Evolutionary conservation across 2,329 filamentous ascomycete genomes (phyloP).

Genomic region (Alternaria arborescens): DNA sequence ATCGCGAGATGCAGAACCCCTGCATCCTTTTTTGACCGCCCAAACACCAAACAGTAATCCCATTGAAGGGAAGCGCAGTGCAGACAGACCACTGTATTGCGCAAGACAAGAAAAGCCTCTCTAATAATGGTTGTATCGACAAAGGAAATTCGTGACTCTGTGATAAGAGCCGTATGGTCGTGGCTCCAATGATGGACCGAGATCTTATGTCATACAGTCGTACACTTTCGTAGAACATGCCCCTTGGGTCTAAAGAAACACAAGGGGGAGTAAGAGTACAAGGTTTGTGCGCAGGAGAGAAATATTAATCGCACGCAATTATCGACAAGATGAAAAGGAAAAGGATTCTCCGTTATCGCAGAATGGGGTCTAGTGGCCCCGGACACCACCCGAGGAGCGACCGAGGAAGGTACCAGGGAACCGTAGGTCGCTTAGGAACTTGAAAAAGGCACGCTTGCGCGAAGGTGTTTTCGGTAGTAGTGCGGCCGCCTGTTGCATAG

Average conservation of each 20-base stretch:
- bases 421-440: conserved; percentile 50
- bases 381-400: conserved; percentile 39
- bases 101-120: conserved; percentile 24
- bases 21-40: conserved; percentile 16
- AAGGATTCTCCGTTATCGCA: conserved; percentile 8
- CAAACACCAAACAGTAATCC: conserved; percentile 30
- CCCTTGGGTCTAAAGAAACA: conserved; percentile 16
- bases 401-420: conserved; percentile 47
- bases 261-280: conserved; percentile 43
- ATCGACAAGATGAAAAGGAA: conserved; percentile 35
- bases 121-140: conserved; percentile 35
- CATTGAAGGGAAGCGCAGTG: conserved; percentile 32
- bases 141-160: conserved; percentile 48
- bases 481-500: conserved; percentile 66
- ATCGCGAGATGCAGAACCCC: conserved; percentile 16
- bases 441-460: conserved; percentile 50
- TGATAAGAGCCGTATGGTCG: conserved; percentile 37
- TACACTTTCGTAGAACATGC: conserved; percentile 45
- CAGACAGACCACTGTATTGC: conserved; percentile 21
- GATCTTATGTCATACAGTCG: conserved; percentile 49
- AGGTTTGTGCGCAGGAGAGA: conserved; percentile 32
- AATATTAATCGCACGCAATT: conserved; percentile 41
- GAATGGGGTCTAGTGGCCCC: conserved; percentile 30
- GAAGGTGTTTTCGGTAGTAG: conserved; percentile 50
- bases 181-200: conserved; percentile 40